Base-by-base conservation (phyloP, 345 rosid species). In the Barbarea vulgaris region DNA sequence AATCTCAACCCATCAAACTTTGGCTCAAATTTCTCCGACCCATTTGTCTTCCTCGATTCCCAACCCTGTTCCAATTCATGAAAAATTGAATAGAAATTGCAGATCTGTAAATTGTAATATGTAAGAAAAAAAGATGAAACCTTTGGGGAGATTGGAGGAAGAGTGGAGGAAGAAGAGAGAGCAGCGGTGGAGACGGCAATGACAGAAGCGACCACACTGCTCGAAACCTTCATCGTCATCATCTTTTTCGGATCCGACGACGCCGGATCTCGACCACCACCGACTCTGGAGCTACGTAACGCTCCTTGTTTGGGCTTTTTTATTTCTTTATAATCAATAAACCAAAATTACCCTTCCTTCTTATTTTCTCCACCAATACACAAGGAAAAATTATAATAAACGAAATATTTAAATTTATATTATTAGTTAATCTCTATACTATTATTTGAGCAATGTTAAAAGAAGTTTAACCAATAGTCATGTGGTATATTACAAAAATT, bases 1-100 rank as follows among this genome's bases (percentile, higher is more conserved):
- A 91, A 93, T 77, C 92, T 83, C 74, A 93, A 80, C 4, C 96
- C 98, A 27, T 93, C 96, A 67, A 89, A 88, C 67, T 85, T 87
- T 1, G 96, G 90, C 37, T 90, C 87, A 31, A 89, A 87, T 74
- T 87, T 91, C n/a, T 86, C 87, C 67, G 65, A 65, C 11, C 47
- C 66, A 65, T n/a, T 33, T 60, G 58, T 51, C 48, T 51, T 61
- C 50, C 70, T 76, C 44, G 72, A 54, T 4, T 82, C 78, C 87
- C 78, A 79, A 9, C n/a, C 79, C 79, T 76, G 70, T 1, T 28
- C 69, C 74, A 67, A 63, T 50, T 51, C 68, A 58, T 28, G 5
- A 28, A 28, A 28, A 28, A 28, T 28, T 51, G 10, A 61, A 8
- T 15, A 48, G 51, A 62, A 62, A 62, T 63, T 34, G 47, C 68